These are phyloP conservation scores for Cerrena zonata DNA, from an alignment of 1,284 basidiomycete species.

Conservation along the genomic window DNA sequence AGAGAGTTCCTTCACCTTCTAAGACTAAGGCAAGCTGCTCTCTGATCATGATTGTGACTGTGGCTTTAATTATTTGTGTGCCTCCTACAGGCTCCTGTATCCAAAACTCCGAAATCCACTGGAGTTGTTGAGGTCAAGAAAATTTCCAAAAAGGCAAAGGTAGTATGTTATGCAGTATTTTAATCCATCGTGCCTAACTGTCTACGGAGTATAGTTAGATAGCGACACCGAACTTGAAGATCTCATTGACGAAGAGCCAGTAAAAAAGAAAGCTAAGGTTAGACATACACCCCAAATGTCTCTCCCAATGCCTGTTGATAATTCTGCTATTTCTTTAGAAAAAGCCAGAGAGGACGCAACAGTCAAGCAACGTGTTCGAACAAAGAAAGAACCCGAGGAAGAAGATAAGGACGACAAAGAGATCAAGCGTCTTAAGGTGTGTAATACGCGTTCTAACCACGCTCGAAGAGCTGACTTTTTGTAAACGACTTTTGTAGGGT, in stretches of 20 bases:
- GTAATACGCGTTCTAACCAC: too few species aligned
- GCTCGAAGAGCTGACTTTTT: too few species aligned
- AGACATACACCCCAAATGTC: too few species aligned
- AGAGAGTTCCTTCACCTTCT: conserved; percentile 8
- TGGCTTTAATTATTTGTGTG: too few species aligned
- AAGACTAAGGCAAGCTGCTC: background rate
- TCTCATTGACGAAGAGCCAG: too few species aligned
- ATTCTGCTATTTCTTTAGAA: background rate
- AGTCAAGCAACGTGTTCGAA: conserved; percentile 17
- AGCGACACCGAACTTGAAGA: too few species aligned
- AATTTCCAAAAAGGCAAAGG: background rate
- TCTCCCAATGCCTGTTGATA: background rate
- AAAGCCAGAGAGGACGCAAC: background rate
- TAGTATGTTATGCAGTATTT: background rate
- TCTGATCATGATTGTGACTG: too few species aligned
- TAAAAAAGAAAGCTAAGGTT: background rate
- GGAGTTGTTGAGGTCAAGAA: background rate
- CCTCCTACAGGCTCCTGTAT: too few species aligned
- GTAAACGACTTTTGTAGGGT: conserved; percentile 42
- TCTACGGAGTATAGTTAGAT: too few species aligned
- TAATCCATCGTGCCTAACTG: too few species aligned
- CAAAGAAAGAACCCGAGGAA: conserved; percentile 27
- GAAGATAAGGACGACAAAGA: conserved; percentile 32
- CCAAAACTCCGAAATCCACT: too few species aligned
- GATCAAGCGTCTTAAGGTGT: conserved; percentile 33